Conservation (phyloP, 2,329 filamentous ascomycete genomes). For the Botrytis sinoallii region DNA sequence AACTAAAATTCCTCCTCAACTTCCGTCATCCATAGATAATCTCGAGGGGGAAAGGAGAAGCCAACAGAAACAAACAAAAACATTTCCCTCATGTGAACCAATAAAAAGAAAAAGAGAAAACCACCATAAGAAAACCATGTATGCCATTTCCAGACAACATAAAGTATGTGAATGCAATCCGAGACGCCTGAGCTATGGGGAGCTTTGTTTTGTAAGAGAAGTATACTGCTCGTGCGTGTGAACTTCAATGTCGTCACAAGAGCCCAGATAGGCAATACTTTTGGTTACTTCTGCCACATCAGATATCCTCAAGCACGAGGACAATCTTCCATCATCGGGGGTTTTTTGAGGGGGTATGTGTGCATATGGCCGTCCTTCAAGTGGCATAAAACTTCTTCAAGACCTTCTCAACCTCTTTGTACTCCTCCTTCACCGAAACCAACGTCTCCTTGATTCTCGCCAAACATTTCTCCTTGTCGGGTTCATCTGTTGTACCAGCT, state of each 20-base stretch:
- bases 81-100: constrained; percentile 1
- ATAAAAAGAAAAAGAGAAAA: constrained; percentile 18
- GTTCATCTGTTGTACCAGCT: constrained; percentile 64
- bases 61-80: constrained; percentile 7
- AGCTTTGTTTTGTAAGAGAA: constrained; percentile 34
- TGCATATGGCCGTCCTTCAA: constrained; percentile 5
- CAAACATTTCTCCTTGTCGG: constrained; percentile 66
- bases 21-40: constrained; percentile 10
- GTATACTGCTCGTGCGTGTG: constrained; percentile 28
- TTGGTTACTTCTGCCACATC: constrained; percentile 6
- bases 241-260: constrained; percentile 33
- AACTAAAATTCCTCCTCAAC: constrained; percentile 3
- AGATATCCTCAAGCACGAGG: constrained; percentile 27
- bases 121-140: constrained; percentile 11
- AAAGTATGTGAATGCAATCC: constrained; percentile 23
- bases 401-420: constrained; percentile 65
- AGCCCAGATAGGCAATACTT: constrained; percentile 19
- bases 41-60: not conserved
- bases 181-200: constrained; percentile 31
- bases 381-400: constrained; percentile 51
- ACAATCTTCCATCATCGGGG: constrained; percentile 19
- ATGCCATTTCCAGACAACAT: constrained; percentile 21
- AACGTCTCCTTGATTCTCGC: constrained; percentile 68
- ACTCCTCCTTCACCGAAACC: constrained; percentile 70
- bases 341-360: not conserved